A percentile compares a stretch with the other conserved stretches of the same genome.
Conservation (phyloP, 495 filamentous ascomycete genomes). For the Oleoguttula mirabilis region DNA sequence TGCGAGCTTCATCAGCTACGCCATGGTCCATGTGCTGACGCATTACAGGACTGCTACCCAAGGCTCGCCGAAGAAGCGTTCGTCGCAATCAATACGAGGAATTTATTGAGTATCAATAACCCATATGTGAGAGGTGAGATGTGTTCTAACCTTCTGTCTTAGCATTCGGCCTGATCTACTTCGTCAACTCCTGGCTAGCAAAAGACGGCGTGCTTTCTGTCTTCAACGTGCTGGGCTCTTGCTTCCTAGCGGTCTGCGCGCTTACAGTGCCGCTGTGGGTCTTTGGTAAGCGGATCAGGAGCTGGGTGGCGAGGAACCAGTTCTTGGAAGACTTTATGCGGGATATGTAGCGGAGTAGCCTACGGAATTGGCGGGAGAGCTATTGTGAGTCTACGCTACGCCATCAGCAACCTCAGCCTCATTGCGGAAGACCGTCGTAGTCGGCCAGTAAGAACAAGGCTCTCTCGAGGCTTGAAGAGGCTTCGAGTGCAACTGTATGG, state of each 20-base stretch:
- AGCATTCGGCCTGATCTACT: constrained; percentile 42
- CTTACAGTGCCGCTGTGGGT: constrained; percentile 45
- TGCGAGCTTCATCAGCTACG: background rate
- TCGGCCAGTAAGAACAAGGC: no score
- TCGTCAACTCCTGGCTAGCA: constrained; percentile 40
- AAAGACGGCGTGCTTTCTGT: constrained; percentile 37
- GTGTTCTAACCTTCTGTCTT: no score
- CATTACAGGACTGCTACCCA: constrained; percentile 36
- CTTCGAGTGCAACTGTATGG: no score
- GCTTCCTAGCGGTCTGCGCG: constrained; percentile 35
- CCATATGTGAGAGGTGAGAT: no score
- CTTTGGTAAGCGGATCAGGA: constrained; percentile 39
- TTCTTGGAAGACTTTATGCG: constrained; percentile 40
- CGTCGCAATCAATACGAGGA: constrained; percentile 44
- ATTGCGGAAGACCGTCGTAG: no score
- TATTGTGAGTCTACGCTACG: no score
- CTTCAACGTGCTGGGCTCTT: constrained; percentile 39
- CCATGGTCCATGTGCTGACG: background rate
- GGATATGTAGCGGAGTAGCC: constrained; percentile 28
- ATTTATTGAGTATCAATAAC: no score
- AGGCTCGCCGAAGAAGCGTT: constrained; percentile 42
- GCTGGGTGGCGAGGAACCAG: constrained; percentile 36
- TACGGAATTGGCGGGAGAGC: no score
- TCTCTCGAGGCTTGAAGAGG: no score
- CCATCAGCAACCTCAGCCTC: no score